Evolutionary conservation across 371 early-diverging fungal species (phyloP), one percentile per base, ranked within the genome.

Genomic region (Funneliformis caledonium): DNA sequence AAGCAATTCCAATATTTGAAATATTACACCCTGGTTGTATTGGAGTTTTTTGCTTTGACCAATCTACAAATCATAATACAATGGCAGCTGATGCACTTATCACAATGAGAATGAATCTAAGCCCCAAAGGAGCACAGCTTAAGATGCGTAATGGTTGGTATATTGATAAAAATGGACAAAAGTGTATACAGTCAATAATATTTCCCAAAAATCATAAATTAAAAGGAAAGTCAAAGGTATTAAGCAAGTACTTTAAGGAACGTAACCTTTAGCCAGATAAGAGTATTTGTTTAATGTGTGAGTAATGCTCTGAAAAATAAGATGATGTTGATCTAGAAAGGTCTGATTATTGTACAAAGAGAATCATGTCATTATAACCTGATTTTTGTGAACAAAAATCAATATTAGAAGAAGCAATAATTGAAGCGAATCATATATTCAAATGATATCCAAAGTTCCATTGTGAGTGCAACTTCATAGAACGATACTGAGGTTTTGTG

Each of bases 381-480:
- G 83, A 83, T 37, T 37, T 37, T 37, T 37, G 37, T 37, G 37
- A 37, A 37, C 37, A 37, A 37, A 37, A 37, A 37, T 72, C 81
- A 81, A 70, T 48, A 43, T 33, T 81, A 16, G 79, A 81, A 59
- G 81, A 83, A 70, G 60, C 75, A 16, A 56, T 81, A 16, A 37
- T 37, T 37, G 37, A 37, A 37, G 56, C 56, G 1, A 56, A 65
- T 11, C 76, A 80, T 56, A 80, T 82, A 10, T 75, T 80, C 31
- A 68, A 77, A 14, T 7, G 70, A 52, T 81, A 81, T 45, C 78
- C 79, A 31, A 83, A 82, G 68, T 83, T 64, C 47, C 76, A 72
- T 69, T 81, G 81, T 56, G 80, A 81, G 56, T 77, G 43, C 19
- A 83, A 83, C 65, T 45, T 69, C 33, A 68, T 78, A 16, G 62